phyloP scores from a whole-genome alignment of 2,329 filamentous ascomycete species.

The Botryotinia calthae region DNA sequence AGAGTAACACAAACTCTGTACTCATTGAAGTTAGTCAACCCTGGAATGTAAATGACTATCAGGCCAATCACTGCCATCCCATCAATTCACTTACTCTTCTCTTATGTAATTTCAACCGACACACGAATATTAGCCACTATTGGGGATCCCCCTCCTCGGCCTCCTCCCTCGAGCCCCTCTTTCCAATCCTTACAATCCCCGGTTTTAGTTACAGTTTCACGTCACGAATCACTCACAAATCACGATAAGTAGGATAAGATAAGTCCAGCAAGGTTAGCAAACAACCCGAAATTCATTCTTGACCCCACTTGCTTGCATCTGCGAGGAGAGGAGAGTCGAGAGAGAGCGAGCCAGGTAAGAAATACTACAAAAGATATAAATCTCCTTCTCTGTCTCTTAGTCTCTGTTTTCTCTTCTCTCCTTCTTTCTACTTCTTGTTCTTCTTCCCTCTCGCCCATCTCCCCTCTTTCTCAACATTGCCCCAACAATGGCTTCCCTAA shows the following conservation, averaged over 20 bases:
- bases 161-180: not conserved
- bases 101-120: slow-evolving; percentile 11
- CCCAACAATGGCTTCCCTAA: slow-evolving; percentile 35
- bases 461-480: not conserved
- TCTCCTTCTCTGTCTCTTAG: not conserved
- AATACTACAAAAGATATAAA: not conserved
- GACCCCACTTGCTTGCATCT: not conserved
- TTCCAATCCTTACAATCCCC: not conserved
- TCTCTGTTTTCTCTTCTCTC: not conserved
- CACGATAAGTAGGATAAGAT: slow-evolving; percentile 7
- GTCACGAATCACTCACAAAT: not conserved
- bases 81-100: not conserved
- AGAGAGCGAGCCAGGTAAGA: not conserved
- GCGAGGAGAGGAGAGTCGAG: not conserved
- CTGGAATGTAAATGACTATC: not conserved
- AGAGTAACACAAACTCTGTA: not conserved
- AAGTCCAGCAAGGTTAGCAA: not conserved
- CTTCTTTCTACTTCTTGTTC: not conserved
- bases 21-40: not conserved
- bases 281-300: not conserved
- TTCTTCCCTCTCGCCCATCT: not conserved
- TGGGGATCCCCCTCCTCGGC: not conserved
- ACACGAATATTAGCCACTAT: not conserved
- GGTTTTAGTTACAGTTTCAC: not conserved
- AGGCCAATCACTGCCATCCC: not conserved